Percentiles rank a stretch among this genome's conserved stretches.
These are phyloP conservation scores for Xylaria curta DNA, from an alignment of 495 filamentous ascomycete species.

Conservation along the genomic window DNA sequence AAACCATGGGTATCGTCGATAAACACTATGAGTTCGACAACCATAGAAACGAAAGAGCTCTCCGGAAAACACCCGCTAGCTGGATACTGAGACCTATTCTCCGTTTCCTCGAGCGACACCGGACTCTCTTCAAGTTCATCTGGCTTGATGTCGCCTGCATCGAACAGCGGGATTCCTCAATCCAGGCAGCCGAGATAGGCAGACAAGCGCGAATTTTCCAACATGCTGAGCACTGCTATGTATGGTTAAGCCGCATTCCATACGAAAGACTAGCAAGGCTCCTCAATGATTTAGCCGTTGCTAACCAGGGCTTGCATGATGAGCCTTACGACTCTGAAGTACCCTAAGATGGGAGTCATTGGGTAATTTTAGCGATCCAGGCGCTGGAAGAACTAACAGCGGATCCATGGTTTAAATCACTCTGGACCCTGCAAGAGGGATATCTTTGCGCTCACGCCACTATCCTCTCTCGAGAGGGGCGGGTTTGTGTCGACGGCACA, in stretches of 20 bases:
- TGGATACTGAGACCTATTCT: neutral
- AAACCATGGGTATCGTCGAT: neutral
- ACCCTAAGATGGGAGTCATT: neutral
- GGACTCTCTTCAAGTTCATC: conserved; percentile 8
- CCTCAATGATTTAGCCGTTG: neutral
- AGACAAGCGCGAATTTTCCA: conserved; percentile 26
- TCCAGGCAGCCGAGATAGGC: conserved; percentile 23
- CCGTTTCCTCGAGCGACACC: neutral
- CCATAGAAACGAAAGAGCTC: neutral
- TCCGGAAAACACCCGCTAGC: neutral
- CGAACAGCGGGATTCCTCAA: conserved; percentile 24
- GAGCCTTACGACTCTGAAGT: neutral
- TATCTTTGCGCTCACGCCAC: conserved; percentile 23
- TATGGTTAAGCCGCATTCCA: conserved; percentile 18
- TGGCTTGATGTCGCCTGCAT: conserved; percentile 28
- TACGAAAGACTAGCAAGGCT: neutral
- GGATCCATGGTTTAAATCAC: conserved; percentile 28
- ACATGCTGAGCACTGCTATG: conserved; percentile 25
- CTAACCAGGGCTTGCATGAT: neutral
- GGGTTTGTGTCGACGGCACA: neutral
- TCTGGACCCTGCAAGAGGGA: conserved; percentile 28
- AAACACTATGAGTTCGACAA: neutral
- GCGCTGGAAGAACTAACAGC: conserved; percentile 12
- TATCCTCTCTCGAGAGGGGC: conserved; percentile 2
- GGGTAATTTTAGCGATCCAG: conserved; percentile 19